Evolutionary conservation across 345 rosid genomes (phyloP), one percentile per base, ranked within the genome.

Genomic region (Viola odorata): DNA sequence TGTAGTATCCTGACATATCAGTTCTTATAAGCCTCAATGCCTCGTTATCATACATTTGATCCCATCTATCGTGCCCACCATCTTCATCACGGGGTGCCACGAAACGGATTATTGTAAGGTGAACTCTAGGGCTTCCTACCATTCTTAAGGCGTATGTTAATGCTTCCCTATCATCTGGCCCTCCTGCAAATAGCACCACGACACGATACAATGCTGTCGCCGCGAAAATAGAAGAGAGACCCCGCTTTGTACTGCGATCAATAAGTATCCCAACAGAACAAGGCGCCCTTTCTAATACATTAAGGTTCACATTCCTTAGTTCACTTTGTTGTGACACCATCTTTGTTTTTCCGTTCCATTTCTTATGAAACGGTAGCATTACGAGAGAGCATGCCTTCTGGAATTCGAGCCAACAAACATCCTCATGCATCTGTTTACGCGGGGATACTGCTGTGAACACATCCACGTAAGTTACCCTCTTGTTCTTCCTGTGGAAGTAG

Each of bases 401-500:
- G 12, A 75, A 75, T 9, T 72, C 64, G 3, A 75, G 42, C 65
- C 65, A 58, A 44, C 75, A 70, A 6, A 70, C 63, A 55, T 70
- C 72, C 48, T 75, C 69, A 11, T 75, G 65, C 69, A 75, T 66
- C 48, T 61, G 41, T 40, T 40, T 53, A 5, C 50, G 57, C 0
- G 69, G 78, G 5, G 75, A 70, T 9, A 75, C 48, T 48, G 75
- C 75, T 2, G 78, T 65, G 57, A 70, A 75, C 16, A 66, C 41
- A 8, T 62, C 58, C 14, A 75, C 59, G 4, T 57, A 47, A 1
- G 62, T 61, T 50, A 45, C 15, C 17, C 40, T 68, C 54, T 52
- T 41, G 37, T 63, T 32, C 41, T 45, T 49, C 4, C 55, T 23
- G 11, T 60, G 17, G 41, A 73, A 73, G 44, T 50, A 69, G 7